Evolutionary conservation across 768 basidiomycete genomes (phyloP).

Genomic region (Phylloporus scabripes): DNA sequence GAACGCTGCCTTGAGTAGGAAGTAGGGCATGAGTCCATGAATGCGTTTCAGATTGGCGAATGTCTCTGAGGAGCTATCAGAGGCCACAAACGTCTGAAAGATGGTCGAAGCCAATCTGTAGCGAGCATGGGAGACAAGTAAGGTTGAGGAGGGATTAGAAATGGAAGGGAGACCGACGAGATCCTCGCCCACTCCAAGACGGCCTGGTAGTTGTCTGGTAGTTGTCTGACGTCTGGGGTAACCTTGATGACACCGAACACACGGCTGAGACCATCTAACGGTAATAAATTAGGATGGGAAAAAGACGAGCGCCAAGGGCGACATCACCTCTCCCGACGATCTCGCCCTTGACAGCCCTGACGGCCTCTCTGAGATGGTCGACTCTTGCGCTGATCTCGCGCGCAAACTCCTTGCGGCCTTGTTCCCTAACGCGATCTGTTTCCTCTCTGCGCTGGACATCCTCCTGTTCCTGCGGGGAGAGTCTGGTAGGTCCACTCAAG

Average conservation of each 20-base stretch:
- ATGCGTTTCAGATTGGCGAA: constrained; percentile 85
- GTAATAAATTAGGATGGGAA: constrained; percentile 4
- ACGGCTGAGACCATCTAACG: constrained; percentile 76
- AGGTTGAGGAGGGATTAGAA: constrained; percentile 1
- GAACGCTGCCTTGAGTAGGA: constrained; percentile 87
- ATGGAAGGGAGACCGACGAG: constrained; percentile 57
- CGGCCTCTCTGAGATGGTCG: constrained; percentile 75
- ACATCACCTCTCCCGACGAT: constrained; percentile 74
- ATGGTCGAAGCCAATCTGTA: constrained; percentile 89
- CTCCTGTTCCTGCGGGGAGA: constrained; percentile 67
- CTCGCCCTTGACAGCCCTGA: constrained; percentile 88
- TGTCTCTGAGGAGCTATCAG: constrained; percentile 87
- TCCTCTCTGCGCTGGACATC: constrained; percentile 81
- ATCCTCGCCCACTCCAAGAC: constrained; percentile 97
- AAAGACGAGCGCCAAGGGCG: background rate
- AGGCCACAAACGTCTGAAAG: constrained; percentile 91
- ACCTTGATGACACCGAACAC: constrained; percentile 87
- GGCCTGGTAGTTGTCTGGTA: constrained; percentile 82
- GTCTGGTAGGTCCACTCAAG: constrained; percentile 62
- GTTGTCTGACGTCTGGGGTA: constrained; percentile 66
- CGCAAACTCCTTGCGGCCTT: constrained; percentile 80
- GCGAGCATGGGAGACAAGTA: constrained; percentile 3
- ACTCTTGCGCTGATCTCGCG: constrained; percentile 83
- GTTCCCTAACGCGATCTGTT: constrained; percentile 81
- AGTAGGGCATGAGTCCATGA: constrained; percentile 97